Base-by-base conservation (phyloP, 352 stramenopile genomes). In the Blastocystis sp. region DNA sequence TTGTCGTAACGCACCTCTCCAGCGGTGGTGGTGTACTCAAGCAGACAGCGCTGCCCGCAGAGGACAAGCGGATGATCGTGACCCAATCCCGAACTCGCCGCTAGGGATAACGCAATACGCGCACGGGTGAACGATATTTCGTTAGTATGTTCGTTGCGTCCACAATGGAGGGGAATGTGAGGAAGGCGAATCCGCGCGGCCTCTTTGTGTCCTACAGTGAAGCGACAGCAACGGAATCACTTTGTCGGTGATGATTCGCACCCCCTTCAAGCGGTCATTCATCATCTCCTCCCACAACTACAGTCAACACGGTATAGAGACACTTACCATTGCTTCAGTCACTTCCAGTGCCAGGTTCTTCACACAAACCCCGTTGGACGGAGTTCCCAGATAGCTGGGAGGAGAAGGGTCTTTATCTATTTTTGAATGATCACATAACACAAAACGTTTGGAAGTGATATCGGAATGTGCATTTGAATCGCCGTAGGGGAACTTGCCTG, bases 81-180 rank as follows among this genome's bases (percentile, higher is more conserved):
- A 57, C 74, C 74, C 9, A 84, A 45, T 68, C 74, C 74, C 38
- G 74, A 84, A 28, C 74, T 84, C 19, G 74, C 38, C 21, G 74
- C 74, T 84, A 84, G 34, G 40, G 57, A 62, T 84, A 9, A 84
- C 48, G 14, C 38, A 54, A 84, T 4, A 38, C 57, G 69, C 45
- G 24, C 57, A 70, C 34, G 10, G 57, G 57, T 59, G 60, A 84
- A 84, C 74, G 74, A 52, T 84, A 84, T 84, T 84, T 84, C 1
- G 74, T 68, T 59, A 84, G 57, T 34, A 84, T 59, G 66, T 84
- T 84, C 3, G 74, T 59, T 7, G 74, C 74, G 66, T 84, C 74
- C 57, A 84, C 74, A 68, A 84, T 84, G 4, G 74, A 84, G 45
- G 74, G 74, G 69, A 84, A 84, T 14, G 45, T 38, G 61, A 62